Percentiles rank a stretch among this genome's conserved stretches.
Evolutionary conservation across 495 filamentous ascomycete genomes (phyloP).

Genomic region (Hypoxylon cercidicola): DNA sequence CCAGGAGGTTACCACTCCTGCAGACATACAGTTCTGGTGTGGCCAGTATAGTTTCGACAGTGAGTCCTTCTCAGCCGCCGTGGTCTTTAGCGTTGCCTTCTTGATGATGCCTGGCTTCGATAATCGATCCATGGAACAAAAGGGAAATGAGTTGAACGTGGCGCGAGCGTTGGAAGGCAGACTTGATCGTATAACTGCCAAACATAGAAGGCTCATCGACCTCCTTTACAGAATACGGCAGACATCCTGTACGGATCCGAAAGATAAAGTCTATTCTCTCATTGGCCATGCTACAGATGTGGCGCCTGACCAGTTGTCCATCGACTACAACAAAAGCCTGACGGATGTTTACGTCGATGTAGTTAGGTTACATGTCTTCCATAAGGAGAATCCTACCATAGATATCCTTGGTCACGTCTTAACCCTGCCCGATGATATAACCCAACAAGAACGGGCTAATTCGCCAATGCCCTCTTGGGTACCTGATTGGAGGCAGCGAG

Average conservation of each 20-base stretch:
- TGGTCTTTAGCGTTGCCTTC: neutral
- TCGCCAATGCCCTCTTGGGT: neutral
- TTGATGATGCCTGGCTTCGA: neutral
- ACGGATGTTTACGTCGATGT: neutral
- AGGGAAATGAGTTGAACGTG: neutral
- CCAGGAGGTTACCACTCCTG: neutral
- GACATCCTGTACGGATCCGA: neutral
- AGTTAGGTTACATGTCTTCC: neutral
- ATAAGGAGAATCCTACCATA: neutral
- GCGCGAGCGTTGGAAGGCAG: neutral
- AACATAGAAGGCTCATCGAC: neutral
- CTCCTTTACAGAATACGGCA: neutral
- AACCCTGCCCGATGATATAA: neutral
- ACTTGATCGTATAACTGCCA: neutral
- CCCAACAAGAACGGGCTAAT: neutral
- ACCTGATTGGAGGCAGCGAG: neutral
- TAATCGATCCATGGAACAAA: neutral
- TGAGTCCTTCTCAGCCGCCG: too few relatives aligned
- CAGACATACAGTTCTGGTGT: neutral
- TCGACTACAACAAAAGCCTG: slow-evolving; percentile 1
- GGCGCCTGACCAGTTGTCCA: neutral
- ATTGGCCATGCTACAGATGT: neutral
- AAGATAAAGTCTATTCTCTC: neutral
- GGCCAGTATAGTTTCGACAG: neutral
- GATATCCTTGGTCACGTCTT: neutral